Evolutionary conservation across 116 monocot genomes (phyloP).

Genomic region (Zostera marina): DNA sequence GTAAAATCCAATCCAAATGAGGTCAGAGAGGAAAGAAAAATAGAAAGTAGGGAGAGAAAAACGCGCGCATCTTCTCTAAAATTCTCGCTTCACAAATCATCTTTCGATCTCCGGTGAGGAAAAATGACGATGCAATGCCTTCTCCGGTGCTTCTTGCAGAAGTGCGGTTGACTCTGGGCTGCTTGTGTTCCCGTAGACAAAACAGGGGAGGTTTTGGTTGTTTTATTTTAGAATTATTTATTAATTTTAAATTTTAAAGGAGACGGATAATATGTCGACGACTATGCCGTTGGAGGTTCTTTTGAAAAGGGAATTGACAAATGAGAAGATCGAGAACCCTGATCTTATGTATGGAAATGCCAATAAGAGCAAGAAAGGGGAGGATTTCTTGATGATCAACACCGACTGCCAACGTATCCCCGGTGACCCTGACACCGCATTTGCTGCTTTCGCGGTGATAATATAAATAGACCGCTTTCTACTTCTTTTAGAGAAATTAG

Average conservation of each 20-base stretch:
- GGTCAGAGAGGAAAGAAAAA: no score
- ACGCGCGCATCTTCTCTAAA: no score
- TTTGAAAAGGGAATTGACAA: slow-evolving; percentile 38
- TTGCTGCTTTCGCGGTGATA: slow-evolving; percentile 60
- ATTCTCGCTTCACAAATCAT: background rate
- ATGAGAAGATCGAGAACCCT: slow-evolving; percentile 47
- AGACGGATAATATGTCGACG: background rate
- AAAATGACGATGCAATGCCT: background rate
- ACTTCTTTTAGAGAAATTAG: background rate
- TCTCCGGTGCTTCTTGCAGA: background rate
- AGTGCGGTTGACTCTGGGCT: background rate
- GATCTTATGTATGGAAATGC: slow-evolving; percentile 51
- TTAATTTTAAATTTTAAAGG: background rate
- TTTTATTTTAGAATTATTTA: background rate
- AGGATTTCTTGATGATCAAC: slow-evolving; percentile 59
- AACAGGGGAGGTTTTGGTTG: background rate
- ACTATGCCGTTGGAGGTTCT: slow-evolving; percentile 38
- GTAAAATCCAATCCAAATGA: no score
- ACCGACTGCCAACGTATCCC: slow-evolving; percentile 50
- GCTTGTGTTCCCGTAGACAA: background rate
- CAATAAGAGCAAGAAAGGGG: slow-evolving; percentile 60
- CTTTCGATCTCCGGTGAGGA: background rate
- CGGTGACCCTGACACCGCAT: slow-evolving; percentile 41
- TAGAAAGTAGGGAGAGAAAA: no score
- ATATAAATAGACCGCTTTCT: no score